Evolutionary conservation across 331 rosid species (phyloP), one percentile per base, ranked within the genome.

Genomic region (Cydonia oblonga): DNA sequence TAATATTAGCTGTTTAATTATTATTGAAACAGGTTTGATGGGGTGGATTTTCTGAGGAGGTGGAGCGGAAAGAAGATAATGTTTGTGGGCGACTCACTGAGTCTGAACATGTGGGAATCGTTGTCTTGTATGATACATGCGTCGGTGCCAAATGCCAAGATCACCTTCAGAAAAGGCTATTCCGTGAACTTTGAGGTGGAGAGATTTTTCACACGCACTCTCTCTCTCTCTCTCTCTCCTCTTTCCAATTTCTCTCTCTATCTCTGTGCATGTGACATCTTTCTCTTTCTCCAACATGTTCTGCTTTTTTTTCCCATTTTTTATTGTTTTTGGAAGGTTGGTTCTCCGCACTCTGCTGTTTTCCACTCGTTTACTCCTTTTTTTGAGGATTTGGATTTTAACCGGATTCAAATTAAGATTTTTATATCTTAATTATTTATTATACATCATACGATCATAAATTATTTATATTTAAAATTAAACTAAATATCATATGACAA

Each of bases 71-170:
- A 87, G 82, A 89, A 85, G 85, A 91, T 93, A 89, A 91, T 93
- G 98, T 93, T 91, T 76, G 97, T 93, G 68, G 98, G 98, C 5
- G 98, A 93, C 76, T 93, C 98, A 30, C 89, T 93, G 89, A 93
- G 98, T 81, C 64, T 89, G 64, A 93, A 93, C 82, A 89, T 91
- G 98, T 93, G 96, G 95, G 91, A 91, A 86, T 93, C 98, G 59
- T 63, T 93, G 57, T 69, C 90, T 5, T 93, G 98, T 79, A 84
- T 93, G 91, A 86, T 93, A 68, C 89, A 86, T 28, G 88, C 91
- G 92, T 87, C 98, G 87, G 96, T 87, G 86, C 92, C 91, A 1
- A 83, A 78, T 76, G 66, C 84, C 16, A 86, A 85, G 75, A 78
- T 86, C 76, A 76, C 70, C 84, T 81, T 79, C 81, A 86, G 84